A percentile compares a stretch with the other conserved stretches of the same genome.
Evolutionary conservation across 2,329 filamentous ascomycete species (phyloP).

Genomic region (Hypoxylon sp.): DNA sequence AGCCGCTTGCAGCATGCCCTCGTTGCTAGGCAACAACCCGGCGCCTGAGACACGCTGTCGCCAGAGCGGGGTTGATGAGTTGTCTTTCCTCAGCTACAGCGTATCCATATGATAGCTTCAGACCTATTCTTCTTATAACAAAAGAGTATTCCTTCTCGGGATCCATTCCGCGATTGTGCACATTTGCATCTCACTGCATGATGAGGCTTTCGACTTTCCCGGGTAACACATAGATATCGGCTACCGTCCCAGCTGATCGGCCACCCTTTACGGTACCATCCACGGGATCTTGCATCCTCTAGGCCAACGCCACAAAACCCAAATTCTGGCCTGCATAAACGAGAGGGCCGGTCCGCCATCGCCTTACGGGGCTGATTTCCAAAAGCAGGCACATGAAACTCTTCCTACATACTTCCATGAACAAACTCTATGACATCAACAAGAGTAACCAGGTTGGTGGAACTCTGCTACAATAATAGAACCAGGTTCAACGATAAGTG

Average conservation of each 20-base stretch:
- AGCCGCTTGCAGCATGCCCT: constrained; percentile 23
- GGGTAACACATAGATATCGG: constrained; percentile 14
- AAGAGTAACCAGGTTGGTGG: constrained; percentile 13
- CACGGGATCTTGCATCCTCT: constrained; percentile 41
- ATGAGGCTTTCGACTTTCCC: constrained; percentile 4
- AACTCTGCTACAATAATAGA: neutral
- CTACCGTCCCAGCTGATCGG: constrained; percentile 9
- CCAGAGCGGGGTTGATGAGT: constrained; percentile 38
- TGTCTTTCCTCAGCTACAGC: constrained; percentile 21
- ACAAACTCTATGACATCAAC: neutral
- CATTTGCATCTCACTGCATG: constrained; percentile 7
- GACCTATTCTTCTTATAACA: constrained; percentile 4
- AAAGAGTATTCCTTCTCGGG: neutral
- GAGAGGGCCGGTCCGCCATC: constrained; percentile 39
- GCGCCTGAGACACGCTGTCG: constrained; percentile 15
- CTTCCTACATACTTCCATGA: neutral
- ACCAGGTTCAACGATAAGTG: neutral
- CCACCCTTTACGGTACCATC: constrained; percentile 34
- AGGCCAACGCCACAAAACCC: constrained; percentile 39
- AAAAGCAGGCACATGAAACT: constrained; percentile 30
- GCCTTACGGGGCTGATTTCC: constrained; percentile 32
- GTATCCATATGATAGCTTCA: constrained; percentile 5
- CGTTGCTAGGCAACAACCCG: constrained; percentile 44
- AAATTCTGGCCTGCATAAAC: constrained; percentile 38
- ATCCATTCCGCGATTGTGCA: neutral